Evolutionary conservation across 345 rosid genomes (phyloP), one percentile per base, ranked within the genome.

Genomic region (Sonneratia alba): DNA sequence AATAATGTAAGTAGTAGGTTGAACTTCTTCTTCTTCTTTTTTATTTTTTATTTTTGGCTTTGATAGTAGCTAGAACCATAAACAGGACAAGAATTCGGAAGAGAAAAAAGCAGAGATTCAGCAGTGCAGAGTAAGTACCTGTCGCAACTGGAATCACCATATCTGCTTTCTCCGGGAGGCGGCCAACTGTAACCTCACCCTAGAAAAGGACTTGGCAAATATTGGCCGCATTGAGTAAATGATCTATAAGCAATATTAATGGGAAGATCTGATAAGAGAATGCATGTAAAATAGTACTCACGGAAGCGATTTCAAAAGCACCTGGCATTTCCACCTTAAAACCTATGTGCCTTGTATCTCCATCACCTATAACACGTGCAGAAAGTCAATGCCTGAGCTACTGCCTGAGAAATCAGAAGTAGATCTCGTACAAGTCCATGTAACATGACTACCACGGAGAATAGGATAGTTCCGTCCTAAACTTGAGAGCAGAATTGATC

Each of bases 61-160:
- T 27, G 32, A 27, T 27, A 27, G 24, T 3, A 19, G 61, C 10
- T 55, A 3, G 11, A 11, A 61, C 12, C 36, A 22, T 61, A 22
- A 62, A 27, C 19, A 62, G 27, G 38, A 34, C 27, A 34, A 34
- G 38, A 57, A 10, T 18, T 62, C 24, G 1, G 24, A 19, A 18
- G 59, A 53, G 59, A 53, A 18, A n/a, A 18, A 3, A 19, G 1
- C 59, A 1, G 7, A 53, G 22, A 16, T 53, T 53, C 66, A 27
- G 18, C 37, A 62, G 66, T 34, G 13, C 3, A 0, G 6, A 47
- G 51, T 42, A 24, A 7, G 12, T 81, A 93, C 98, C 96, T 36
- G 97, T 90, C 72, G 93, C 96, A 67, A 94, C 96, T 71, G 93
- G 96, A 76, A 94, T 91, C 71, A 94, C 96, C 76, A 91, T 68